These are phyloP conservation scores for Phytophthora fragariae DNA, from an alignment of 352 stramenopile species.

Conservation along the genomic window DNA sequence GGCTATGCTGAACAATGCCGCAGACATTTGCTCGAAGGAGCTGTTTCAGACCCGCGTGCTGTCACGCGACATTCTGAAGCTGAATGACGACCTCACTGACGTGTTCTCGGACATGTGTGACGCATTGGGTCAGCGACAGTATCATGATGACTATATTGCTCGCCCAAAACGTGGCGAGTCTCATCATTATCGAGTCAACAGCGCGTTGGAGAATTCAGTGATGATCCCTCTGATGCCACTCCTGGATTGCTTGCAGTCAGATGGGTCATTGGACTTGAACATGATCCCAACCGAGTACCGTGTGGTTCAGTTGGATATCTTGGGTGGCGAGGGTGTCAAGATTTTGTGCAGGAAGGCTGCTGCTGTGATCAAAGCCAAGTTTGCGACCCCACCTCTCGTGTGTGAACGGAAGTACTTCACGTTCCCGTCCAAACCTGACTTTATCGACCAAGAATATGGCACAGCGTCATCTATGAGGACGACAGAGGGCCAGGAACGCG, in stretches of 20 bases:
- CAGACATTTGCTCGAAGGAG: conserved; percentile 24
- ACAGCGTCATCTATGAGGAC: conserved; percentile 6
- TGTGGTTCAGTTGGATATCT: conserved; percentile 3
- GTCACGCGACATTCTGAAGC: conserved; percentile 38
- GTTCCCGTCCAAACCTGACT: conserved; percentile 26
- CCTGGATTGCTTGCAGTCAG: conserved; percentile 37
- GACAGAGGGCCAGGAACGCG: not conserved
- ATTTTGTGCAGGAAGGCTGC: conserved; percentile 15
- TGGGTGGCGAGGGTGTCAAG: conserved; percentile 6
- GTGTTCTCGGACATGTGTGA: conserved; percentile 36
- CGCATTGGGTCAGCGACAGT: not conserved
- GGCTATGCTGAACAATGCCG: conserved; percentile 16
- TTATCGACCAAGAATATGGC: conserved; percentile 29
- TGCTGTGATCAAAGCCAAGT: conserved; percentile 30
- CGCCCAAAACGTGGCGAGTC: conserved; percentile 5
- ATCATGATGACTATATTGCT: conserved; percentile 34
- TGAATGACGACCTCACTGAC: conserved; percentile 42
- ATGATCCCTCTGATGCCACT: conserved; percentile 39
- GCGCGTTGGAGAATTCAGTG: conserved; percentile 31
- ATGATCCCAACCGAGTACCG: conserved; percentile 5
- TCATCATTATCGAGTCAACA: conserved; percentile 29
- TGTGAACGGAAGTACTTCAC: conserved; percentile 23
- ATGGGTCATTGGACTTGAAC: conserved; percentile 31
- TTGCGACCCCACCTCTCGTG: conserved; percentile 19
- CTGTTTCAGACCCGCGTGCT: conserved; percentile 37